Base-by-base conservation (phyloP, 2,329 filamentous ascomycete genomes). In the Venturia aucupariae region DNA sequence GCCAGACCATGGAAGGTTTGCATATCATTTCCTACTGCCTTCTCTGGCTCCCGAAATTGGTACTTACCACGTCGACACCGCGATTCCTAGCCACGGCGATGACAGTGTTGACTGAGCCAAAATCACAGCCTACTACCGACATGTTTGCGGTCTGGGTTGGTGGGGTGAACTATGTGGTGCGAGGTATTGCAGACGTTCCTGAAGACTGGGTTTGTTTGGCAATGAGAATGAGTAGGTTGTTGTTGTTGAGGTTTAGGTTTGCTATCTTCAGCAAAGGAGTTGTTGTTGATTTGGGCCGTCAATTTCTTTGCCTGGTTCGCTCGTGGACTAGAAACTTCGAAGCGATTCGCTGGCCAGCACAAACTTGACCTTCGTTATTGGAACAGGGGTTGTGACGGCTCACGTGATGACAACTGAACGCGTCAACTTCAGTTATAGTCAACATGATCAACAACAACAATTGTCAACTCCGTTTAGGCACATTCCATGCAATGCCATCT, bases 51-150 rank as follows among this genome's bases (percentile, higher is more conserved):
- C 60, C 35, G 48, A 22, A 48, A 19, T 46, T 22, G 65, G 60
- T 75, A 94, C 92, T 76, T 85, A 96, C 92, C 77, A 99, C 94
- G 83, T 99, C 94, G 78, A 99, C 94, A 81, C 94, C 94, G 77
- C 95, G 92, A 80, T 97, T 97, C 78, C 94, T 87, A 76, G 94
- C 94, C 78, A 97, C 93, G 77, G 93, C 93, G 80, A 97, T 90
- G 75, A 96, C 92, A 77, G 93, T 96, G 85, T 95, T 96, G 77
- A 96, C 87, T 71, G 91, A 91, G 82, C 93, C 93, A 81, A 97
- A 88, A 85, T 97, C 93, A 79, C 96, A 86, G 79, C 92, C 92
- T 72, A 86, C 83, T 74, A 85, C 83, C 77, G 79, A 82, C 83
- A 86, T 86, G 73, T 71, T 82, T 57, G 51, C 51, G 51, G 51